These are phyloP conservation scores for Coprinopsis cinerea DNA, from an alignment of 768 basidiomycete species.

Conservation along the genomic window DNA sequence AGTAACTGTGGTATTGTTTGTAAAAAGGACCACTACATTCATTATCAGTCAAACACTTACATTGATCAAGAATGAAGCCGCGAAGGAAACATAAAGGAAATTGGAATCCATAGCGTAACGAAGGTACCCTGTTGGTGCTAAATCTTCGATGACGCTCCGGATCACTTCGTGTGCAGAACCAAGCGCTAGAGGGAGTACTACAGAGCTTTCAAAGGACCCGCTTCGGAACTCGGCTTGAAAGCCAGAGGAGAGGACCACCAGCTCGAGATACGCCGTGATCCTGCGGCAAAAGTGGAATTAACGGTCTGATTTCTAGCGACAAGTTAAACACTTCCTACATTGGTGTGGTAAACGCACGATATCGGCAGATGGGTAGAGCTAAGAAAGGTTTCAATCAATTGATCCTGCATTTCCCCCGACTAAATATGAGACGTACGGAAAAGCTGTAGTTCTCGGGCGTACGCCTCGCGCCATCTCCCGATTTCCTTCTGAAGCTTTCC, in stretches of 20 bases:
- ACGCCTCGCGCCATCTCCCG: slow-evolving; percentile 34
- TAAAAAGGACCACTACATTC: background rate
- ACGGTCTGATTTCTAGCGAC: background rate
- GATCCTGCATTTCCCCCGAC: background rate
- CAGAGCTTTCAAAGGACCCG: slow-evolving; percentile 31
- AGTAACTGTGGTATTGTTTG: slow-evolving; percentile 17
- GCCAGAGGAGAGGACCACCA: slow-evolving; percentile 51
- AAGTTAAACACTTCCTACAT: slow-evolving; percentile 24
- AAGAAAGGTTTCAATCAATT: background rate
- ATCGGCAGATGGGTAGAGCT: slow-evolving; percentile 39
- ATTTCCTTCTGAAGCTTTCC: slow-evolving; percentile 30
- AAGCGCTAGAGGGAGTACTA: slow-evolving; percentile 40
- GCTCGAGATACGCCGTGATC: slow-evolving; percentile 47
- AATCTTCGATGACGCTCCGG: slow-evolving; percentile 42
- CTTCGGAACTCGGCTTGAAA: slow-evolving; percentile 43
- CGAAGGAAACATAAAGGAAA: slow-evolving; percentile 50
- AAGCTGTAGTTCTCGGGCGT: slow-evolving; percentile 30
- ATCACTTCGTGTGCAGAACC: slow-evolving; percentile 54
- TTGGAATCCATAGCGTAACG: slow-evolving; percentile 51
- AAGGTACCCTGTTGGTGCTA: slow-evolving; percentile 49
- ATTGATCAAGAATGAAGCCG: slow-evolving; percentile 56
- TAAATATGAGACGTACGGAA: slow-evolving; percentile 24
- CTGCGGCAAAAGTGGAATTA: slow-evolving; percentile 22
- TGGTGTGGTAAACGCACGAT: slow-evolving; percentile 38
- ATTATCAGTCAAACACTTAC: slow-evolving; percentile 28